Evolutionary conservation across 176 grass and related monocot species (phyloP), one percentile per base, ranked within the genome.

Genomic region (Pontederia paniculata): DNA sequence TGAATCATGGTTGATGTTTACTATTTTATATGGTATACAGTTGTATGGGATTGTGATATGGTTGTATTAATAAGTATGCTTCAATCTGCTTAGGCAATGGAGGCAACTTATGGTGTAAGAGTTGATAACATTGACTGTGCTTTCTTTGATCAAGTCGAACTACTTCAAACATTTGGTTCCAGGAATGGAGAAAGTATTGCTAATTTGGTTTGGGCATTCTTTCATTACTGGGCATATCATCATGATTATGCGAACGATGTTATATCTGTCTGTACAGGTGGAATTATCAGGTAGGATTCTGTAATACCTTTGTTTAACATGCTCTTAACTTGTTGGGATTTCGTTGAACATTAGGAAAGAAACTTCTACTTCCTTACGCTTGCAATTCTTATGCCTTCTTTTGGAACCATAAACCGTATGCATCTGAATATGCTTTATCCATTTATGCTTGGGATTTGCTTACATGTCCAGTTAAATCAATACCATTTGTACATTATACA

Each of bases 161-260:
- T 68, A 45, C 70, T 97, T 57, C 59, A 60, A 71, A 58, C 42
- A 25, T 89, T 77, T 79, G 86, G 91, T 17, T 56, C 80, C 56
- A 77, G 64, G 60, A 84, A 81, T 54, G 81, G 75, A 60, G 91
- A 90, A 57, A 74, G 64, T 8, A 52, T 97, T 50, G 74, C 86
- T 76, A 76, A 80, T 58, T 75, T 97, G 58, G 62, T 97, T 16
- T 97, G 91, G 91, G 77, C 64, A 22, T 97, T 97, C 63, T 97
- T 97, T 63, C 86, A 87, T 71, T 97, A 97, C 67, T 97, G 91
- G 91, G 83, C 91, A 1, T 97, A 90, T 55, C 68, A 81, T 43
- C 91, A 97, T 71, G 86, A 97, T 65, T 97, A 90, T 60, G 79
- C 83, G 46, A 77, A 76, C 51, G 91, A 90, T 76, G 91, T 97